Evolutionary conservation across 257 asterid genomes (phyloP), one percentile per base, ranked within the genome.

Genomic region (Penstemon newberryi): DNA sequence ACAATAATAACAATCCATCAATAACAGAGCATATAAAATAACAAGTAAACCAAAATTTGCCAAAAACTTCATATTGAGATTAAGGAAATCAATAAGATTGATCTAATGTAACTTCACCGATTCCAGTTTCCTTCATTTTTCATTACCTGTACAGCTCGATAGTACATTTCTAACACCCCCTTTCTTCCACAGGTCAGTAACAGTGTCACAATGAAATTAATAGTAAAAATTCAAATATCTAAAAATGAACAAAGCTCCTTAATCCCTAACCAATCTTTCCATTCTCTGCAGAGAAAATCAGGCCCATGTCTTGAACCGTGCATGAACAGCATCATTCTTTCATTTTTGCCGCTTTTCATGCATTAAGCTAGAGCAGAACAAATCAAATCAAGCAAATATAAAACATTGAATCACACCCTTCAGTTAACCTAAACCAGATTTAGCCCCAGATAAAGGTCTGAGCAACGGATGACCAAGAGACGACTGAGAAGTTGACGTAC

Each of bases 361-460:
- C 70, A 66, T 55, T 45, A 67, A 57, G 60, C 66, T 66, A 40
- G 72, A 63, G 44, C 70, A 60, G 72, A 65, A 72, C 56, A 63
- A 78, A 63, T 37, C 11, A 69, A 63, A 46, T 75, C 73, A 61
- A 56, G 60, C 19, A 72, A 49, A 70, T 25, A 63, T 66, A 71
- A 60, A 67, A 56, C 18, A 53, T 64, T 38, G 54, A 77, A 75
- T 66, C 70, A 51, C 69, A 41, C 40, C 18, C 78, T 64, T 66
- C 25, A 45, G 12, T 78, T 80, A 88, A 61, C 95, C 88, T 76
- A 88, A 78, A 70, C 94, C 87, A 45, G 93, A 84, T 77, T 87
- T 93, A 54, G 88, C 73, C 76, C 96, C 95, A 4, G 96, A 84
- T 64, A 82, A 25, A 0, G 96, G 95, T 79, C 97, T 85, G 65